Evolutionary conservation across 2,329 filamentous ascomycete species (phyloP).

Genomic region (Fusarium caatingaense): DNA sequence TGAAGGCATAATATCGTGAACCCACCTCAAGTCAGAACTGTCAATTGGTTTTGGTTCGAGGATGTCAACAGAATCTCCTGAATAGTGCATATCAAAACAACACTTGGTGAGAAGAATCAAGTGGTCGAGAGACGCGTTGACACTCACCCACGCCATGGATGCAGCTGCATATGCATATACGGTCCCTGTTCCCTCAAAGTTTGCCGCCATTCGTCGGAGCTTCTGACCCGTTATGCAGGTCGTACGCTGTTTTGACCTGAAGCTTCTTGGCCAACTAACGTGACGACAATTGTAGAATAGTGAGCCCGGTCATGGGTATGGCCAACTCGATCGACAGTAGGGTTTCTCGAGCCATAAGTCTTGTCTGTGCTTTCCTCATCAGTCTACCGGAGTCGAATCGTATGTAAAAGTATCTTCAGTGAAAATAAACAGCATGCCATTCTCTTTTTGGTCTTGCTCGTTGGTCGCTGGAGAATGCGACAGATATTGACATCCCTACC

Average conservation of each 20-base stretch:
- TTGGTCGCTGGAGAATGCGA: neutral
- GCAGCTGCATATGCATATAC: conserved; percentile 19
- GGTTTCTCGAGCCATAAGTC: conserved; percentile 26
- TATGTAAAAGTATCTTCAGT: neutral
- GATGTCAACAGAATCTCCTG: conserved; percentile 34
- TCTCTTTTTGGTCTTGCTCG: neutral
- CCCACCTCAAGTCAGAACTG: conserved; percentile 30
- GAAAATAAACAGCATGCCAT: neutral
- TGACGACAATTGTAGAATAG: neutral
- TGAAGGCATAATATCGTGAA: conserved; percentile 43
- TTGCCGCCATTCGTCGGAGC: conserved; percentile 36
- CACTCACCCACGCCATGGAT: conserved; percentile 37
- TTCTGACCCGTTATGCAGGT: conserved; percentile 30
- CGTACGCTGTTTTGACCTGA: conserved; percentile 12
- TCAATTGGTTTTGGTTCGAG: neutral
- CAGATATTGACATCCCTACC: conserved; percentile 27
- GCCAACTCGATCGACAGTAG: conserved; percentile 42
- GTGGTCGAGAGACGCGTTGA: conserved; percentile 42
- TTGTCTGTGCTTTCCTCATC: conserved; percentile 27
- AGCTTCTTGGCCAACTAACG: neutral
- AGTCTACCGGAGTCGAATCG: neutral
- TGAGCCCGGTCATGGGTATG: conserved; percentile 20
- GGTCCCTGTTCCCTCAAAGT: conserved; percentile 6
- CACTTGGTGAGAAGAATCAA: conserved; percentile 25
- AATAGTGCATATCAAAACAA: conserved; percentile 38